These are phyloP conservation scores for Ophiostoma pallidulum DNA, from an alignment of 2,329 filamentous ascomycete species.

Conservation along the genomic window DNA sequence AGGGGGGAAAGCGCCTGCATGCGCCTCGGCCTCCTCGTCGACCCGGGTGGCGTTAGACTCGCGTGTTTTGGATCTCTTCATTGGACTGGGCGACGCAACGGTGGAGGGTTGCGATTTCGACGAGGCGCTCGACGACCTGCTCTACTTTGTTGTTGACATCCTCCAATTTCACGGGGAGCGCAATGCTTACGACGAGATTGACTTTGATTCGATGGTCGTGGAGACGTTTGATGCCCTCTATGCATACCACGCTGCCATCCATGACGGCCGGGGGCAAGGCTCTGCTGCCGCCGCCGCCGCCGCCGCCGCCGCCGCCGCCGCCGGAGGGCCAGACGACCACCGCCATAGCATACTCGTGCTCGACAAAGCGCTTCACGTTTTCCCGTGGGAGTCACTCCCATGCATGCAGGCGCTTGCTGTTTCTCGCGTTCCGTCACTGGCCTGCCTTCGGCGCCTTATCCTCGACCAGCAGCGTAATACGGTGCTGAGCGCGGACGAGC, in stretches of 20 bases:
- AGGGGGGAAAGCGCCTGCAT: conserved; percentile 29
- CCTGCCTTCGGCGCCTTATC: conserved; percentile 69
- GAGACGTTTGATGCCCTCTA: conserved; percentile 78
- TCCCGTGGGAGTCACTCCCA: conserved; percentile 93
- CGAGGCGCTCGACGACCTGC: conserved; percentile 78
- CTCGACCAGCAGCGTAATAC: conserved; percentile 34
- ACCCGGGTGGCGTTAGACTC: conserved; percentile 41
- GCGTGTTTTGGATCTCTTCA: conserved; percentile 74
- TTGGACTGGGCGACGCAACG: conserved; percentile 68
- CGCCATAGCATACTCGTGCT: conserved; percentile 78
- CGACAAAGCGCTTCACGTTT: conserved; percentile 81
- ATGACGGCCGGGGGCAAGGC: conserved; percentile 12
- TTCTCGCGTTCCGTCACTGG: conserved; percentile 79
- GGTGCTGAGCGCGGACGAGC: conserved; percentile 5
- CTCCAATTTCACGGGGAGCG: conserved; percentile 92
- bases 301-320: conserved; percentile 28
- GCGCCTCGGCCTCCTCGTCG: conserved; percentile 14
- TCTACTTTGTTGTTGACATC: conserved; percentile 95
- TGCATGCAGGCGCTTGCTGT: conserved; percentile 72
- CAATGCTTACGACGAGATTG: conserved; percentile 96
- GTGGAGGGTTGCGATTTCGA: conserved; percentile 65
- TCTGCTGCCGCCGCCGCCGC: conserved; percentile 22
- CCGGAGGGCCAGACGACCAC: conserved; percentile 23
- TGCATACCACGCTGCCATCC: conserved; percentile 56
- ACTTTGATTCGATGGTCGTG: conserved; percentile 85